phyloP scores from a whole-genome alignment of 345 rosid genomes.

The Carallia brachiata region DNA sequence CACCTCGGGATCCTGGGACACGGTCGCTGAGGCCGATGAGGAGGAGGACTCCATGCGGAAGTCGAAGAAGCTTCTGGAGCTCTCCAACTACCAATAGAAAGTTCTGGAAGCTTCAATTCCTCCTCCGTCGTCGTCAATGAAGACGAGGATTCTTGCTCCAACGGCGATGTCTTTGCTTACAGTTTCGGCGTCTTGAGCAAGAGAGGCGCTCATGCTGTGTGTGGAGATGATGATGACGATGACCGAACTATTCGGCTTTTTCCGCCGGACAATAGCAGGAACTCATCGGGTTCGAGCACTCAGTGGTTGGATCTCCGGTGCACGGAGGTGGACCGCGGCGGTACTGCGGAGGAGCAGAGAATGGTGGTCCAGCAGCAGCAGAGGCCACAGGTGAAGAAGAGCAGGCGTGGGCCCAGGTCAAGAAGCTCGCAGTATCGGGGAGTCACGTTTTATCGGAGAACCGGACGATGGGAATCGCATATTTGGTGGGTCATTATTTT shows the following conservation, averaged over 20 bases:
- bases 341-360: constrained; percentile 25
- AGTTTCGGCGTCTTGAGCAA: constrained; percentile 32
- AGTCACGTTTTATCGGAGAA: constrained; percentile 92
- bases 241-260: constrained; percentile 44
- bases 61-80: constrained; percentile 7
- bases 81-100: constrained; percentile 27
- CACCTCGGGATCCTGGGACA: constrained; percentile 4
- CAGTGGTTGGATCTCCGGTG: constrained; percentile 40
- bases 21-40: constrained; percentile 6
- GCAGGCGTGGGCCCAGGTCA: constrained; percentile 94
- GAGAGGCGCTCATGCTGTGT: not conserved
- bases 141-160: constrained; percentile 38
- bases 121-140: constrained; percentile 38
- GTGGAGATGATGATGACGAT: not conserved
- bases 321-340: constrained; percentile 15
- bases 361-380: constrained; percentile 9
- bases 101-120: constrained; percentile 36
- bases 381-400: constrained; percentile 46
- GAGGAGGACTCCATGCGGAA: not conserved
- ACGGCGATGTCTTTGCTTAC: constrained; percentile 20
- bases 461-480: constrained; percentile 99
- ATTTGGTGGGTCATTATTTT: constrained; percentile 55
- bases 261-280: not conserved
- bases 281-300: constrained; percentile 10
- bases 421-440: constrained; percentile 97